phyloP scores from a whole-genome alignment of 257 asterid species.

The Thymus mandschuricus region DNA sequence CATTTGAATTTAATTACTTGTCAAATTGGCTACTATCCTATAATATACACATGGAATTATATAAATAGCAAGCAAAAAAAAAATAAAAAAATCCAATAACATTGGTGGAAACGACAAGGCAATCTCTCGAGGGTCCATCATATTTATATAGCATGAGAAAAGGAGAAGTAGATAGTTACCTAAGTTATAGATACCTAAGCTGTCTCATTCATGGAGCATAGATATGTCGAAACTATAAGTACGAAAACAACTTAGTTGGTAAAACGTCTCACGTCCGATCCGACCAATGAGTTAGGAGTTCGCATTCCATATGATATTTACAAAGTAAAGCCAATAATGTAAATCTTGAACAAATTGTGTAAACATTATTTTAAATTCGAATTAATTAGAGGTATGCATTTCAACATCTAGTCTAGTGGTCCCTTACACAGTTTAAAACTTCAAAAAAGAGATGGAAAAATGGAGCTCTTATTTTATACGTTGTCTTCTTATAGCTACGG shows the following conservation, averaged over 20 bases:
- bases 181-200: neutral
- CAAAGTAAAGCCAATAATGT: too few relatives aligned
- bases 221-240: too few relatives aligned
- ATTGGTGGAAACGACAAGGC: constrained; percentile 5
- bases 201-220: too few relatives aligned
- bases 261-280: too few relatives aligned
- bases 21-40: neutral
- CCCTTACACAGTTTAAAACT: neutral
- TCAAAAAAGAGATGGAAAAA: neutral
- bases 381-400: neutral
- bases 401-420: neutral
- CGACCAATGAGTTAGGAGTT: too few relatives aligned
- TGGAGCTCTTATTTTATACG: neutral
- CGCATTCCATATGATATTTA: too few relatives aligned
- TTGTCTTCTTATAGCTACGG: constrained; percentile 16
- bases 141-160: neutral
- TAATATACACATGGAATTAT: neutral
- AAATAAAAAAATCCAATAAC: neutral
- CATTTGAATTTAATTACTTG: too few relatives aligned
- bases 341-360: neutral
- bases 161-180: neutral
- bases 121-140: neutral
- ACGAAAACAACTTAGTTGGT: too few relatives aligned
- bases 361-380: too few relatives aligned
- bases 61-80: neutral